A percentile compares a stretch with the other conserved stretches of the same genome.
Evolutionary conservation across 106 monocot species (phyloP).

Genomic region (Phalaenopsis equestris): DNA sequence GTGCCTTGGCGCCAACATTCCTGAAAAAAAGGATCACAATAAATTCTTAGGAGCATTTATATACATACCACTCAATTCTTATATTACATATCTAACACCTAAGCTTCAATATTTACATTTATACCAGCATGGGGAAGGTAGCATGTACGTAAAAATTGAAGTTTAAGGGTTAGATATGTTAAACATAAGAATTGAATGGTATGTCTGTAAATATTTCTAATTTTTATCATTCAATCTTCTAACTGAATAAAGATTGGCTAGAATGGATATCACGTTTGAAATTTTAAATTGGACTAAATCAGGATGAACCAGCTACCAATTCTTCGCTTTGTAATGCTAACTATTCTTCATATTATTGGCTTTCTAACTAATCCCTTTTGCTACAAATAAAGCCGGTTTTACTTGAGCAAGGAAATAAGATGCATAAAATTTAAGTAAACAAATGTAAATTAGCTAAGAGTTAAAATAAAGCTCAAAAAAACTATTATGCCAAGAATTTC

Average conservation of each 20-base stretch:
- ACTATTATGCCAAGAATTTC: constrained; percentile 1
- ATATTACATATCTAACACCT: no score
- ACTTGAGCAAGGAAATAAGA: not conserved
- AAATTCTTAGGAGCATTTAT: no score
- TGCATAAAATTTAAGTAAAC: not conserved
- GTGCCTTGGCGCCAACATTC: no score
- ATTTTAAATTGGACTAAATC: not conserved
- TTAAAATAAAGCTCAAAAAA: not conserved
- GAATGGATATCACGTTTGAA: not conserved
- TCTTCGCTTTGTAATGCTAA: not conserved
- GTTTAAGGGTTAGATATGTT: no score
- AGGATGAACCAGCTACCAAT: not conserved
- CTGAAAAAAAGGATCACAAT: not conserved
- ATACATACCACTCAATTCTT: no score
- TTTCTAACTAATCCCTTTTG: not conserved
- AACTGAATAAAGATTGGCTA: not conserved
- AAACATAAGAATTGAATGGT: no score
- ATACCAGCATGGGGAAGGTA: no score
- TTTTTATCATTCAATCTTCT: not conserved
- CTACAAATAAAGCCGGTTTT: not conserved
- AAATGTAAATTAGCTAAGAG: not conserved
- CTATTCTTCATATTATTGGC: not conserved
- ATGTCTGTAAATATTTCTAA: not conserved
- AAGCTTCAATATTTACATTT: no score
- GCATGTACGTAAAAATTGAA: no score